Conservation (phyloP, 208 protist genomes). For the Spongospora subterranea region DNA sequence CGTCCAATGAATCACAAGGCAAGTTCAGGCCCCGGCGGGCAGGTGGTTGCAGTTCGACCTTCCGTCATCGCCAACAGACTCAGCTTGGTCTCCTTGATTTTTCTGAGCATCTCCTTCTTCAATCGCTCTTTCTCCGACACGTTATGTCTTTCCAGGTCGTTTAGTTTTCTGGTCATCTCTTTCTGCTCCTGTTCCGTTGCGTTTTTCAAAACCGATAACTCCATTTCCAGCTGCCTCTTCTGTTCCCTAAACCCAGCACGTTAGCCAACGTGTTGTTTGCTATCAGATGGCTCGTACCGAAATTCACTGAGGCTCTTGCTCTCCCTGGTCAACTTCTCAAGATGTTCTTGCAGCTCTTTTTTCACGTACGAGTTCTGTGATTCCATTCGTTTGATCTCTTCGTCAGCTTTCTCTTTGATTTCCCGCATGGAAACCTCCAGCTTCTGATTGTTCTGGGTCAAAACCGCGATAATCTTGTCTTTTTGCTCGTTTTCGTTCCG, state of each 20-base stretch:
- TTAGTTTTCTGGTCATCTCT: slow-evolving; percentile 36
- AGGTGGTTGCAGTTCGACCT: not conserved
- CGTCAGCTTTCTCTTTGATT: slow-evolving; percentile 25
- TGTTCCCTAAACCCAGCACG: not conserved
- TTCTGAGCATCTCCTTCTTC: slow-evolving; percentile 63
- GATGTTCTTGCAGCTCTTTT: slow-evolving; percentile 52
- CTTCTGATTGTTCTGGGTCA: slow-evolving; percentile 45
- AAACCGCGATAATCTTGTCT: not conserved
- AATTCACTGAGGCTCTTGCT: slow-evolving; percentile 51
- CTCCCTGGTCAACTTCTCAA: slow-evolving; percentile 27
- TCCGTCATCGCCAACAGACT: slow-evolving; percentile 60
- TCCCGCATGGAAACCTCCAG: slow-evolving; percentile 12
- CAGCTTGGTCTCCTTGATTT: slow-evolving; percentile 60
- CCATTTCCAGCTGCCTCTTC: slow-evolving; percentile 35
- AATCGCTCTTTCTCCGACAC: slow-evolving; percentile 59
- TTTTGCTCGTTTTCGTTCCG: slow-evolving; percentile 28
- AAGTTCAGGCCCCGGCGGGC: not conserved
- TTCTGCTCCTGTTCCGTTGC: not conserved
- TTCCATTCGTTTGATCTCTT: slow-evolving; percentile 43
- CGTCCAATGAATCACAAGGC: not conserved
- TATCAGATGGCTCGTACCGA: not conserved
- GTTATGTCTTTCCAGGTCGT: slow-evolving; percentile 44
- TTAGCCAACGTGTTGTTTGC: not conserved
- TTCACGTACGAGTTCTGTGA: not conserved
- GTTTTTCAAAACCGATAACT: not conserved